Base-by-base conservation (phyloP, 192 early-diverging fungal species). In the Backusella liffmaniae region DNA sequence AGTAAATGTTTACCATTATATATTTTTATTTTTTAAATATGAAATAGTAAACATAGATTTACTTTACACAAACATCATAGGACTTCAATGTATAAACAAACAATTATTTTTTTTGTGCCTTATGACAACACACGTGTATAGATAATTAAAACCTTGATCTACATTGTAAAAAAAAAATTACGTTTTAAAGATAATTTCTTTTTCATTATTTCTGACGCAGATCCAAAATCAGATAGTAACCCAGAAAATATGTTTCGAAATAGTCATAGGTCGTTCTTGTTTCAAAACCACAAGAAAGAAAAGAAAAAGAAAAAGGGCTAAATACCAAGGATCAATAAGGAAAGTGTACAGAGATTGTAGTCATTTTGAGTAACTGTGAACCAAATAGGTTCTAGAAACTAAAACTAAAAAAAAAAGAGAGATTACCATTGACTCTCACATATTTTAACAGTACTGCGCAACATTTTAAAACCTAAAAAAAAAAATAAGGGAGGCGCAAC, bases 191-290 rank as follows among this genome's bases (percentile, higher is more conserved):
- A 18, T 49, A 49, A 5, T n/a, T 49, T 49, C 46, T 49, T 49
- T 49, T 62, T 29, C 26, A 62, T 62, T 39, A 29, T 62, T 59
- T 62, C 56, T 62, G 56, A 62, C 26, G 29, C 53, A 62, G 23
- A 62, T 62, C 56, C 2, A 62, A 62, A 62, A 62, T 62, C 56
- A 62, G 56, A 62, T 30, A 62, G 56, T 62, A 62, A 62, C 56
- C 56, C 56, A 62, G 56, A 62, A 12, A 29, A 26, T 59, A 12
- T 62, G 23, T 62, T 29, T 62, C 56, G 56, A 29, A 13, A 13
- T 2, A 26, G 10, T 39, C 21, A 29, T 26, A 3, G 23, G 42
- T 44, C 10, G 21, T 49, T 49, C 1, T 49, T 49, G 46, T 49
- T n/a, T 49, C 23, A 62, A 62, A 26, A 51, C 15, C 15, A 51